phyloP scores from a whole-genome alignment of 352 stramenopile species.

The Peronospora belbahrii region DNA sequence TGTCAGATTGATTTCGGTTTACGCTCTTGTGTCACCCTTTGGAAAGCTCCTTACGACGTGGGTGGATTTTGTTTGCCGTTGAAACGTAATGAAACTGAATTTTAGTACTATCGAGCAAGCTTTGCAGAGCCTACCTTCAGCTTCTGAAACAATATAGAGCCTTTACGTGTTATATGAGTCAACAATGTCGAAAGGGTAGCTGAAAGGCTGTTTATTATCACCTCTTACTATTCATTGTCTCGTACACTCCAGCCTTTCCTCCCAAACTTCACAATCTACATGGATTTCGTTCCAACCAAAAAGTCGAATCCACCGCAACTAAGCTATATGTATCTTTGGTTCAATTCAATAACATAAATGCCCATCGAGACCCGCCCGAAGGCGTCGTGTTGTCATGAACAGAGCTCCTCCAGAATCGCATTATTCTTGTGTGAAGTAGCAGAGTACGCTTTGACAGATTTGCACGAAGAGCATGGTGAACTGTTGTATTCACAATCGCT shows the following conservation, averaged over 20 bases:
- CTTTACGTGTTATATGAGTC: no score
- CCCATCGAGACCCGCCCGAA: background rate
- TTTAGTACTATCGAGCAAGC: no score
- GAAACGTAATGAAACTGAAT: no score
- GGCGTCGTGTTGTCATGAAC: conserved; percentile 25
- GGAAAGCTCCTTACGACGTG: no score
- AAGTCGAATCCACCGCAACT: no score
- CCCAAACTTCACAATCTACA: conserved; percentile 12
- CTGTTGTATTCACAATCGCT: conserved; percentile 40
- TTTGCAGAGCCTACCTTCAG: no score
- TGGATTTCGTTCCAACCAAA: conserved; percentile 6
- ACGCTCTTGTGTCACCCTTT: no score
- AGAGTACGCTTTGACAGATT: conserved; percentile 16
- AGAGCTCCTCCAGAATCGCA: conserved; percentile 19
- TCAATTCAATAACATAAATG: background rate
- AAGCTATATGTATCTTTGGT: background rate
- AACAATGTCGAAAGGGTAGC: background rate
- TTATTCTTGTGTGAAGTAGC: conserved; percentile 18
- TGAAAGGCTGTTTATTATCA: conserved; percentile 7
- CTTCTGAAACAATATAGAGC: no score
- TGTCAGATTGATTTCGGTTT: no score
- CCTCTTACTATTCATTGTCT: background rate
- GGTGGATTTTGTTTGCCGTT: no score
- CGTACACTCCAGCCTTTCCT: conserved; percentile 5
- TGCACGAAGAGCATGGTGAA: conserved; percentile 27